Evolutionary conservation across 202 grass and related monocot species (phyloP), one percentile per base, ranked within the genome.

Genomic region (Panicum hallii): DNA sequence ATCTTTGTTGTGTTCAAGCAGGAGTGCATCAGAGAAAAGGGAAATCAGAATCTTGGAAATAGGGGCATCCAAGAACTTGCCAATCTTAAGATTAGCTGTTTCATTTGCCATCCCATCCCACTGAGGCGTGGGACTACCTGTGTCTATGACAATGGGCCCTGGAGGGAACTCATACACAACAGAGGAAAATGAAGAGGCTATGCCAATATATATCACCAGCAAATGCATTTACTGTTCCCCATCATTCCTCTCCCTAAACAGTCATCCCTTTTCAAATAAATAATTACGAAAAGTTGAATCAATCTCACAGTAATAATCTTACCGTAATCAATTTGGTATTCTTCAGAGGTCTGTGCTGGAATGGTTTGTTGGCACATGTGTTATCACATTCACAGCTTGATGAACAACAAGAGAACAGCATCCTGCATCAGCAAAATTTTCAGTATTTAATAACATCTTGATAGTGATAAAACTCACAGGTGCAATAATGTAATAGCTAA

Each of bases 341-440:
- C 88, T 88, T 92, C 22, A 91, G 28, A 65, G 88, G 80, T 82
- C 96, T 95, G 75, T 92, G 84, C 55, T 99, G 96, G 87, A 95
- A 99, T 48, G 96, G 77, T 94, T 88, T 95, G 80, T 99, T 99
- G 71, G 82, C 83, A 86, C 96, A 99, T 17, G 86, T 80, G 20
- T 61, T 36, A 32, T 82, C 86, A 77, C 96, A 99, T 87, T 96
- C 89, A 83, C 96, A 96, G 67, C 84, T 89, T 78, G 84, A 82
- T 52, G 96, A 91, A 81, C 96, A 99, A 80, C 91, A 92, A 79
- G 96, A 99, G 81, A 99, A 99, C 50, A 99, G 70, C 93, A 99
- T 95, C 84, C 96, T 99, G 90, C 70, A 74, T 64, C 78, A 90
- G 85, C n/a, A 83, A 85, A 75, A 76, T 75, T 73, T 23, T 43